phyloP scores from a whole-genome alignment of 352 stramenopile species.

The Elongisporangium anandrum region DNA sequence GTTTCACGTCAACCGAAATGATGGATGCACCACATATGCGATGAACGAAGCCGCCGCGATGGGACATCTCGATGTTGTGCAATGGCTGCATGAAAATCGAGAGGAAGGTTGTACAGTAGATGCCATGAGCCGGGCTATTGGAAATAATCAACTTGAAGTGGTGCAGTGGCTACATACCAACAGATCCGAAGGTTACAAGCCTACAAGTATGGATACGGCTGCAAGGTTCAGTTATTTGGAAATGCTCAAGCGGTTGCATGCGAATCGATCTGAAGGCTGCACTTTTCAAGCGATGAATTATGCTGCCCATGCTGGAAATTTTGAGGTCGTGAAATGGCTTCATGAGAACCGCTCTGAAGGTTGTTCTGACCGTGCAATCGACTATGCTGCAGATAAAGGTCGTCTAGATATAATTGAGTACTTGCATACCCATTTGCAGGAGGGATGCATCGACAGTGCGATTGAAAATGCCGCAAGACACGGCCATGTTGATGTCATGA shows the following conservation, averaged over 20 bases:
- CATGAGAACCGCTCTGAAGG: constrained; percentile 16
- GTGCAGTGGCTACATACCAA: constrained; percentile 7
- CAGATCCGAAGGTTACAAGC: constrained; percentile 7
- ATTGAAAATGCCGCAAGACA: constrained; percentile 40
- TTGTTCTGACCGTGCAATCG: constrained; percentile 18
- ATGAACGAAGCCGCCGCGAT: no score
- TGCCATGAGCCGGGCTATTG: constrained; percentile 5
- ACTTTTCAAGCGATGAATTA: constrained; percentile 25
- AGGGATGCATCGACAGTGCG: constrained; percentile 14
- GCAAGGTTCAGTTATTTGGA: constrained; percentile 11
- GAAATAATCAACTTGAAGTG: neutral
- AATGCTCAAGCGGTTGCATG: constrained; percentile 21
- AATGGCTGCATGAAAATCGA: constrained; percentile 12
- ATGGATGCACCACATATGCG: no score
- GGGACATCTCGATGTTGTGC: constrained; percentile 11
- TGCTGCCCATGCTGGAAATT: constrained; percentile 21
- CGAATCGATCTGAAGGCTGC: constrained; percentile 18
- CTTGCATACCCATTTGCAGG: constrained; percentile 22
- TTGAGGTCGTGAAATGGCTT: constrained; percentile 30
- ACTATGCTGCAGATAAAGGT: constrained; percentile 15
- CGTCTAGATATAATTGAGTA: constrained; percentile 24
- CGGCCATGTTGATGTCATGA: constrained; percentile 27
- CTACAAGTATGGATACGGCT: constrained; percentile 4
- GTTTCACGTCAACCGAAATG: no score
- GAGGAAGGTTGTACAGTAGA: constrained; percentile 7